Base-by-base conservation (phyloP, 306 rosid species). In the Cicer bijugum region DNA sequence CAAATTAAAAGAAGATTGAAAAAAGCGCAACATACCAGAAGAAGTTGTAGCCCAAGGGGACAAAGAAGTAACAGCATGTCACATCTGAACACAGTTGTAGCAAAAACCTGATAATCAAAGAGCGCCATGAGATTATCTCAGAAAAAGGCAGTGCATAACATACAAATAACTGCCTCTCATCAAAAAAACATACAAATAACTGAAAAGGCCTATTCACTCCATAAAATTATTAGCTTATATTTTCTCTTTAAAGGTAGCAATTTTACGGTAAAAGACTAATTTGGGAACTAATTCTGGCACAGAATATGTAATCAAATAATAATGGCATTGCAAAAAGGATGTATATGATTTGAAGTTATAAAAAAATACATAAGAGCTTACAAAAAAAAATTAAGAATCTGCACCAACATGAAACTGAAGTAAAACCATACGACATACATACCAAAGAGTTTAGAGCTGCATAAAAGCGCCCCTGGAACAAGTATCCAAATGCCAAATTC, bases 401-500 rank as follows among this genome's bases (percentile, higher is more conserved):
- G 14, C 43, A 48, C 33, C 38, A 16, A 69, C 44, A 63, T 61
- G 42, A 79, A 77, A 57, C 82, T 5, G 44, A 75, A 52, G 72
- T 77, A 69, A 71, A 75, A 59, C 67, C 48, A 57, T 52, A 61
- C 6, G 58, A 59, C 45, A 48, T 61, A 57, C 85, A 37, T 87
- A 91, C 97, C 96, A 91, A 80, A 75, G 86, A 81, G 79, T 92
- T 88, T 72, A 93, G 42, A 63, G 98, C 92, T 44, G 89, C 86
- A 81, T 89, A 91, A 76, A 75, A 84, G 52, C 76, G 79, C 75
- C 88, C 94, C 81, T 88, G 82, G 28, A 91, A 78, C 98, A 91
- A 93, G 79, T 75, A 85, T 75, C 92, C 98, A 85, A 89, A 91
- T 43, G 90, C 94, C 88, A 93, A 78, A 80, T 93, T 93, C 55